phyloP scores from a whole-genome alignment of 1,284 basidiomycete species.

The Austroboletus niveus region DNA sequence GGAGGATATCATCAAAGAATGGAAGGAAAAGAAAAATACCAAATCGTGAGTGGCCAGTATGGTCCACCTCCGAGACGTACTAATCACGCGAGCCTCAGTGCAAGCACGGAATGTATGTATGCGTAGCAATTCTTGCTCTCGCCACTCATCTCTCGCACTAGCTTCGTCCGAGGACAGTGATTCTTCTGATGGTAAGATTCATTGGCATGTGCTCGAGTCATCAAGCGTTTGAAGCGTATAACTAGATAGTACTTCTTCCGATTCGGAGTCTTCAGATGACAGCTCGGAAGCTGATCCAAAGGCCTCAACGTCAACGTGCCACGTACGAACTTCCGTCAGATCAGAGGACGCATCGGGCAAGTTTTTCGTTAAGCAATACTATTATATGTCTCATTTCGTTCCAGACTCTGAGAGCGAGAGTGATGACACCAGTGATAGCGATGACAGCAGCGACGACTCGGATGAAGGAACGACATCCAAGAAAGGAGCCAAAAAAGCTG shows the following conservation, averaged over 20 bases:
- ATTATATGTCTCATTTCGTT: not conserved
- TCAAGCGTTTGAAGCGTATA: not conserved
- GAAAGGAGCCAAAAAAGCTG: slow-evolving; percentile 7
- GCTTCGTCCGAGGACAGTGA: slow-evolving; percentile 23
- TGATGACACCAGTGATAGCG: not conserved
- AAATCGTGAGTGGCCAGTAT: slow-evolving; percentile 19
- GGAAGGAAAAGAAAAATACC: slow-evolving; percentile 44
- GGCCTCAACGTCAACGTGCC: not conserved
- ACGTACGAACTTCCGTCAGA: slow-evolving; percentile 9
- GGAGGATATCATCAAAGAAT: slow-evolving; percentile 60
- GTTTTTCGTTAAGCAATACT: not conserved
- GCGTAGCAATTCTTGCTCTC: slow-evolving; percentile 3
- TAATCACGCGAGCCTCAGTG: slow-evolving; percentile 14
- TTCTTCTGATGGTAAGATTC: slow-evolving; percentile 24
- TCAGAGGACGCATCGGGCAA: slow-evolving; percentile 34
- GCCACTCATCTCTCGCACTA: slow-evolving; percentile 14
- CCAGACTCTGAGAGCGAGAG: slow-evolving; percentile 20
- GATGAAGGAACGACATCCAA: slow-evolving; percentile 1
- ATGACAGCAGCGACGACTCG: slow-evolving; percentile 7
- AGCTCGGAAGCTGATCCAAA: slow-evolving; percentile 22
- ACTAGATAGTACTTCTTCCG: slow-evolving; percentile 30
- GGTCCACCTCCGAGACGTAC: not conserved
- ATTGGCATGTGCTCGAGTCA: not conserved
- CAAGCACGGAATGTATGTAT: slow-evolving; percentile 34
- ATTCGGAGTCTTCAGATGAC: slow-evolving; percentile 32